These are phyloP conservation scores for Senna tora DNA, from an alignment of 306 rosid genomes.

Conservation along the genomic window DNA sequence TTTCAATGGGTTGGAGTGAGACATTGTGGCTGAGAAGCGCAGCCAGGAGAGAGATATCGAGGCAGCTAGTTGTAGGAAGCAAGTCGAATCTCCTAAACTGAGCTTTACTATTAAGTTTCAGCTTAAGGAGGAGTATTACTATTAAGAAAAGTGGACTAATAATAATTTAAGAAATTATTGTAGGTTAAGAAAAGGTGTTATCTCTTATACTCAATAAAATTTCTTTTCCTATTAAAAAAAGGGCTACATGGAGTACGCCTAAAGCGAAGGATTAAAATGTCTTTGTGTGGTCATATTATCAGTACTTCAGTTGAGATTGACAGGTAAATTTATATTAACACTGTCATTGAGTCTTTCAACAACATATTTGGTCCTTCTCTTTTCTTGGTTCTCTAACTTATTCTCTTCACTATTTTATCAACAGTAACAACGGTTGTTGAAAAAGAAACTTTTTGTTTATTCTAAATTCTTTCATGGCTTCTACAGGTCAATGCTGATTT, in stretches of 20 bases:
- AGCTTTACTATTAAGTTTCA: not conserved
- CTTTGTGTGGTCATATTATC: not conserved
- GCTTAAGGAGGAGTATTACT: not conserved
- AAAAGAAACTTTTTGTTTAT: not conserved
- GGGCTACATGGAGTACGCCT: too few species aligned
- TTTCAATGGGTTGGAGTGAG: not conserved
- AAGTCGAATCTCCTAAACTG: not conserved
- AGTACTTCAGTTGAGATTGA: not conserved
- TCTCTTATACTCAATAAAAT: too few species aligned
- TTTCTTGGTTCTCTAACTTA: not conserved
- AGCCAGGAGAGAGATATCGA: not conserved
- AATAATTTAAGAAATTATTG: too few species aligned
- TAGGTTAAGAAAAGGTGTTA: not conserved
- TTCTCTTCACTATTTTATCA: not conserved
- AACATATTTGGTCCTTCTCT: not conserved
- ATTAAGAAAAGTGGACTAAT: not conserved
- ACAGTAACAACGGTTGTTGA: constrained; percentile 3
- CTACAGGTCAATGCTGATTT: constrained; percentile 75
- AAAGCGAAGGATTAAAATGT: too few species aligned
- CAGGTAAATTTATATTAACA: not conserved
- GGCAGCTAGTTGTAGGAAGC: not conserved
- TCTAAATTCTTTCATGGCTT: constrained; percentile 30
- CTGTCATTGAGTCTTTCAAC: not conserved
- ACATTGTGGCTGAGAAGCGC: not conserved
- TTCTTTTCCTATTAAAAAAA: too few species aligned